Evolutionary conservation across 345 rosid species (phyloP), one percentile per base, ranked within the genome.

Genomic region (Jatropha curcas): DNA sequence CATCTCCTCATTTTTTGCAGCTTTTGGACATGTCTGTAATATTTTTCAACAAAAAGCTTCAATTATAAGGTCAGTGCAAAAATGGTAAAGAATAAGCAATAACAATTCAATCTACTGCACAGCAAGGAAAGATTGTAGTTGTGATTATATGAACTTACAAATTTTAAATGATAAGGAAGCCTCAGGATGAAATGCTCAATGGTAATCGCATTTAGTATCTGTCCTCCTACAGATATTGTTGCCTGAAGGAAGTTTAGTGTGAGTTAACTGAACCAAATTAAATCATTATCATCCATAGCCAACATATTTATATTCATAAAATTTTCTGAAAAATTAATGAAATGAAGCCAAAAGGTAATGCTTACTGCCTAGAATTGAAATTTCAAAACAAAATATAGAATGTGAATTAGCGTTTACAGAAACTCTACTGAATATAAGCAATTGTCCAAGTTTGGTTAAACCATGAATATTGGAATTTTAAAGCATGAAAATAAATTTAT

Each of bases 121-220:
- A 46, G 39, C 22, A 66, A 33, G 60, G 57, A 27, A 22, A 2
- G 14, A 48, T 0, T 30, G 11, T 8, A 41, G 37, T 22, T 3
- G 56, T 57, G 34, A 74, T 45, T 13, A n/a, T 33, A 63, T 8
- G 31, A 22, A 79, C 98, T 89, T 65, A 88, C 98, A 60, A 92
- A 92, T 78, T 92, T 95, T 52, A 89, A 84, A 76, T 92, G 98
- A 78, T 88, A 95, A 31, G 99, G 97, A 64, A 95, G 87, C 73
- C 99, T 88, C 86, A 91, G 73, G 73, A 95, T 89, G 84, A 91
- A 95, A 80, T 89, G 98, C 81, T 95, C 98, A 0, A 95, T 92
- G 50, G 96, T 91, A 60, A 89, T 86, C 20, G 99, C 92, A 72
- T 85, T 92, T 51, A 95, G 86, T 62, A 85, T 70, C 73, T 84